Evolutionary conservation across 1,284 basidiomycete species (phyloP), one percentile per base, ranked within the genome.

Genomic region (Ganoderma boninense): DNA sequence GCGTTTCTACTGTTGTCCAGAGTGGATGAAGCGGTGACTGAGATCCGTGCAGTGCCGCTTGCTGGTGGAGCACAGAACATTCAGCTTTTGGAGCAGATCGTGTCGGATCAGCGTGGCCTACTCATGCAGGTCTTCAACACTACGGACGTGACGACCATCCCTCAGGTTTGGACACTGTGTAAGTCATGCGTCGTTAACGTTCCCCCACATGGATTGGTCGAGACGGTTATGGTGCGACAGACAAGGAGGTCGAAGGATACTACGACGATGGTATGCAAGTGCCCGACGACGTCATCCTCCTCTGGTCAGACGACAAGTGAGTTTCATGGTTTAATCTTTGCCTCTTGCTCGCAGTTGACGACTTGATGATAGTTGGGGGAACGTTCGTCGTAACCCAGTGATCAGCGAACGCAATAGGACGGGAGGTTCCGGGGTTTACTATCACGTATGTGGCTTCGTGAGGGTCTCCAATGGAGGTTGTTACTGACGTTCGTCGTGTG

Each of bases 401-500:
- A 75, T 80, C 11, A 80, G 81, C 61, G 88, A 91, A 75, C 83
- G 86, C 5, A 87, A 88, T 72, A 81, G 90, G 61, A 84, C 85
- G 0, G 92, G 90, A 44, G 91, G 90, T 44, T 88, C 89, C 38
- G 90, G 90, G 56, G 87, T 92, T 2, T 92, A 92, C 77, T 92
- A 91, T 77, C 90, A 92, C 75, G 88, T 89, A 72, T 14, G 49
- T 52, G 23, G 23, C 4, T 14, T 26, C 4, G 11, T 3, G 11
- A 26, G 49, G 49, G 11, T 52, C 49, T 11, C 23, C 5, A 2
- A 26, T 11, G 11, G 13, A 52, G 8, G 13, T 26, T 26, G 23
- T 26, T 18, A 2, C 49, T 14, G 11, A 52, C 23, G 23, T 52
- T 8, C 13, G 11, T 52, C 23, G 23, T 43, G 2, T 63, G 1